Conservation (phyloP, 768 basidiomycete genomes). For the Cantharellus cinnabarinus region DNA sequence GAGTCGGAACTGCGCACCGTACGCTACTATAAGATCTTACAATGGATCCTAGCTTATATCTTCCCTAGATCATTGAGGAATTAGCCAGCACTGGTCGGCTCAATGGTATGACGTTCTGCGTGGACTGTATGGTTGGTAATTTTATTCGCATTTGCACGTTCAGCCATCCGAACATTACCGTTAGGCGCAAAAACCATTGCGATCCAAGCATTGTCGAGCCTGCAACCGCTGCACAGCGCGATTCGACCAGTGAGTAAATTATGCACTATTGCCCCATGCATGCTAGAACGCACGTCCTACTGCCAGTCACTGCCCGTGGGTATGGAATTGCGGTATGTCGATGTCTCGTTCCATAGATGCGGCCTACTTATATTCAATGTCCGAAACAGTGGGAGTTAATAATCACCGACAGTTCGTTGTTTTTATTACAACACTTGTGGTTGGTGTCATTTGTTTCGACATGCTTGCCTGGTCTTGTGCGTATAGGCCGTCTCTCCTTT, state of each 20-base stretch:
- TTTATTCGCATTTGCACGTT: background rate
- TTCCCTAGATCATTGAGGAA: slow-evolving; percentile 62
- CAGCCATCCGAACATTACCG: background rate
- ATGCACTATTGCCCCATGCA: background rate
- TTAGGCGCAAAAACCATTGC: slow-evolving; percentile 69
- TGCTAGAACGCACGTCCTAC: background rate
- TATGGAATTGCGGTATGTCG: slow-evolving; percentile 86
- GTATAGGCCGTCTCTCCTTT: slow-evolving; percentile 16
- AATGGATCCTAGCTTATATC: background rate
- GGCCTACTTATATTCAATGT: background rate
- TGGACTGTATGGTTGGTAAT: slow-evolving; percentile 67
- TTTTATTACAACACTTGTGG: slow-evolving; percentile 74
- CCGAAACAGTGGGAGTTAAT: slow-evolving; percentile 53
- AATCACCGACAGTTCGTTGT: slow-evolving; percentile 93
- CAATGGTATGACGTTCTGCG: slow-evolving; percentile 93
- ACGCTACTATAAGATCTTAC: slow-evolving; percentile 13
- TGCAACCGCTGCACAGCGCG: slow-evolving; percentile 80
- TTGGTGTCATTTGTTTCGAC: slow-evolving; percentile 64
- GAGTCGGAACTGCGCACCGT: slow-evolving; percentile 81
- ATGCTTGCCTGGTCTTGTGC: slow-evolving; percentile 66
- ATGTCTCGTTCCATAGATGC: background rate
- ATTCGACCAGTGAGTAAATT: slow-evolving; percentile 65
- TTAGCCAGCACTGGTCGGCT: slow-evolving; percentile 70
- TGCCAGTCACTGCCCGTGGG: slow-evolving; percentile 88
- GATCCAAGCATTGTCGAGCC: slow-evolving; percentile 87